Evolutionary conservation across 148 eudicot species (phyloP), one percentile per base, ranked within the genome.

Genomic region (Simmondsia chinensis): DNA sequence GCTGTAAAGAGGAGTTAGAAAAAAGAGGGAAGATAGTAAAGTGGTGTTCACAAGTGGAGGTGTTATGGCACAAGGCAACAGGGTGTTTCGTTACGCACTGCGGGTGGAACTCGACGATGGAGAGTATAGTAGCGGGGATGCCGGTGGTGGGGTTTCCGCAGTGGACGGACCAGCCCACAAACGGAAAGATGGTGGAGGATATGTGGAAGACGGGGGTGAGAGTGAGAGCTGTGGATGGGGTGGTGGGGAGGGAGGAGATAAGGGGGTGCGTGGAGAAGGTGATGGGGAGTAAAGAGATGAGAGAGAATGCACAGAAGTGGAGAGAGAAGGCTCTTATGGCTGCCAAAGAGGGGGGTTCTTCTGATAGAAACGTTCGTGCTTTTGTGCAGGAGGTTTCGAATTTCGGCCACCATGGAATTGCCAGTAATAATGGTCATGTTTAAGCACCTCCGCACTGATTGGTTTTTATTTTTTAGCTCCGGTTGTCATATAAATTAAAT

Each of bases 91-190:
- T 77, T 23, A 77, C 79, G 0, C 83, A 77, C 15, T 73, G 83
- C 52, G 91, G 91, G 0, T 81, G 91, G 84, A 81, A 77, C 50
- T 81, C 81, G 24, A 51, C 73, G 0, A 13, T 77, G 9, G 89
- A 81, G 59, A 63, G 73, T 47, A 7, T 77, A n/a, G 45, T 53
- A 6, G 68, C 56, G 0, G 81, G 91, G 3, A 72, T 71, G 1
- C 79, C 84, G 1, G 46, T 77, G 60, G 74, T 81, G 31, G 73
- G 43, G 7, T 61, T 62, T 39, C 84, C 91, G 0, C 69, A 65
- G 20, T 71, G 71, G 71, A 54, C 55, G 1, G 91, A 81, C 22
- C 91, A 77, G 34, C 23, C 29, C 3, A 74, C 78, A 7, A 74
- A 77, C 25, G 78, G 84, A 19, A 77, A 64, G 61, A 50, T 81